Evolutionary conservation across 1,284 basidiomycete species (phyloP), one percentile per base, ranked within the genome.

Genomic region (Sporisorium graminicola): DNA sequence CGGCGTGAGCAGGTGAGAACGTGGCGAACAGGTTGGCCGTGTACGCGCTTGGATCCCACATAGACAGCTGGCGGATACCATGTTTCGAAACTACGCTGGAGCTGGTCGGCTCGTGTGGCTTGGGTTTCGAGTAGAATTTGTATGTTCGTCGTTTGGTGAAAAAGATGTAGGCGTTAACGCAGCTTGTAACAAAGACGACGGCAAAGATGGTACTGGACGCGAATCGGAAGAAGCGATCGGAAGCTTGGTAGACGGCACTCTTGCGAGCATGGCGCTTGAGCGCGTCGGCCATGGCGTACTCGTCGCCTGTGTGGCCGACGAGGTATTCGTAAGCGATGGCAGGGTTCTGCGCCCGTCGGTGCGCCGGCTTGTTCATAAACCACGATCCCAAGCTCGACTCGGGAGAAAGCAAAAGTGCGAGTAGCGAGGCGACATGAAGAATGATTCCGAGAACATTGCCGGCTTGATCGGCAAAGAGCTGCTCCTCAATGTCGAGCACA

Each of bases 311-410:
- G 35, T 75, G 63, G 27, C 58, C 64, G 50, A 75, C 58, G 37
- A 75, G 64, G 33, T 70, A 75, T 27, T 75, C 67, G 60, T 75
- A 75, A 6, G 73, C 73, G 57, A 75, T 70, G 26, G 73, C 73
- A 4, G 68, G 73, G 43, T 74, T 78, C 31, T 74, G 67, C 9
- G 69, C 66, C 24, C 53, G 43, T 62, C 74, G 69, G 37, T 66
- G 53, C 4, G 67, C 52, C 5, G 73, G 73, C 33, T 69, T 76
- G 65, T 63, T 75, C 68, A 75, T 61, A 33, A 74, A 47, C 61
- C 69, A 70, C 14, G 70, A 47, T 35, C 64, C 74, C 20, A 74
- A 62, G 13, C 62, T 68, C 24, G 72, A 74, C 12, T 70, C 73
- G 6, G 72, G 76, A 12, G 73, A 77, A 26, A 73, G 49, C n/a